Base-by-base conservation (phyloP, 2,329 filamentous ascomycete species). In the Xylaria sp. region DNA sequence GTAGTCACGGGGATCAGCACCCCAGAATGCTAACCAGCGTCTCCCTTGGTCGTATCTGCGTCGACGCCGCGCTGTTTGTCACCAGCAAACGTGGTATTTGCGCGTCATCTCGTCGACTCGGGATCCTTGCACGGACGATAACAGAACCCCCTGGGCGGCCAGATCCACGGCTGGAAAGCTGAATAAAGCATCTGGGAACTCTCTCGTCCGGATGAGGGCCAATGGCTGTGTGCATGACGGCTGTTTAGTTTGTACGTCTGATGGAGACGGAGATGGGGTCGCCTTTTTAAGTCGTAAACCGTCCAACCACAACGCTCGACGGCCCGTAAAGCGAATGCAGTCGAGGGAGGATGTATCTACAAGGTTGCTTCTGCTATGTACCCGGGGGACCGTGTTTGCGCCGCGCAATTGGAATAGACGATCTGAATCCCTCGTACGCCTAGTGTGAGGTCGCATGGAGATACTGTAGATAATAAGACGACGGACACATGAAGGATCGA, bases 271-370 rank as follows among this genome's bases (percentile, higher is more conserved):
- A 66, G 65, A 68, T 72, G 69, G 67, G 71, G 71, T 70, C 70
- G 72, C 66, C 67, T 42, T 53, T 61, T 54, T 53, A 29, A 56
- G 63, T 79, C 80, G 80, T 82, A 82, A 79, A 76, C 66, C 65
- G 75, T 80, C 80, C 80, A 81, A 82, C 79, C 80, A 81, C 57
- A 76, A 74, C 63, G 61, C 39, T 51, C 47, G 60, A 61, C 33
- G 57, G 59, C 63, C 66, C 42, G 66, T 60, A 61, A 51, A 59
- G 56, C 56, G 49, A 63, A 57, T 42, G 62, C 63, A 61, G 47
- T 56, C 13, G 57, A 38, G 42, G 55, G 59, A 20, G 49, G 44
- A 60, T 51, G 20, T 55, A 22, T 38, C 51, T 38, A 54, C 53
- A 55, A 55, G 57, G 61, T 51, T 29, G 38, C 57, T 20, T 55